Base-by-base conservation (phyloP, 2,329 filamentous ascomycete genomes). In the Aspergillus tanneri region DNA sequence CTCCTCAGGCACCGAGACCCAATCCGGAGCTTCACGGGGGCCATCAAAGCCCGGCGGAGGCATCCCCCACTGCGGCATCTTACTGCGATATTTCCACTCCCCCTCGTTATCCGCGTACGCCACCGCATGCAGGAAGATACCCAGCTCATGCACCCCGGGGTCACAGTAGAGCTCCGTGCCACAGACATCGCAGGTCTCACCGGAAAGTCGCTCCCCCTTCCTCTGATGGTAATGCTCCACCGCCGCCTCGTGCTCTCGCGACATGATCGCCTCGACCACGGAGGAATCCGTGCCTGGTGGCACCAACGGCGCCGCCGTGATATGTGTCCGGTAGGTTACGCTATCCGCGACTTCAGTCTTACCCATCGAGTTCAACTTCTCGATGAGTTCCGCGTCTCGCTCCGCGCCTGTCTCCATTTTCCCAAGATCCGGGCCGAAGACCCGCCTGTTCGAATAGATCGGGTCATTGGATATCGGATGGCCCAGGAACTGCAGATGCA, bases 391-490 rank as follows among this genome's bases (percentile, higher is more conserved):
- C 51, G 93, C 88, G 67, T 99, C 93, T 34, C 86, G 83, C 48
- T 90, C 86, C 21, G 80, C 80, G 16, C 78, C 77, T 3, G 81
- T 83, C 41, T 92, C 86, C 11, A 77, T 75, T 40, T 74, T 81
- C 12, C 89, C 93, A 0, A 99, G 81, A 8, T 85, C 80, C 1
- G 85, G 77, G 0, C 93, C 93, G 77, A 95, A 99, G 9, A 99
- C 93, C 48, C 85, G 84, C 64, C 89, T 85, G 66, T 99, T 99
- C 61, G 89, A 90, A 69, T 99, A 99, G 60, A 99, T 97, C 6
- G 93, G 93, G 65, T 99, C 93, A 68, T 99, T 99, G 55, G 90
- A 85, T 59, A 99, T 97, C 2, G 93, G 93, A 65, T 97, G 88
- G 1, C 93, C 93, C 3, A 99, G 77, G 68, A 89, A 95, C 66